Evolutionary conservation across 2,329 filamentous ascomycete species (phyloP).

Genomic region (Anisogramma anomala): DNA sequence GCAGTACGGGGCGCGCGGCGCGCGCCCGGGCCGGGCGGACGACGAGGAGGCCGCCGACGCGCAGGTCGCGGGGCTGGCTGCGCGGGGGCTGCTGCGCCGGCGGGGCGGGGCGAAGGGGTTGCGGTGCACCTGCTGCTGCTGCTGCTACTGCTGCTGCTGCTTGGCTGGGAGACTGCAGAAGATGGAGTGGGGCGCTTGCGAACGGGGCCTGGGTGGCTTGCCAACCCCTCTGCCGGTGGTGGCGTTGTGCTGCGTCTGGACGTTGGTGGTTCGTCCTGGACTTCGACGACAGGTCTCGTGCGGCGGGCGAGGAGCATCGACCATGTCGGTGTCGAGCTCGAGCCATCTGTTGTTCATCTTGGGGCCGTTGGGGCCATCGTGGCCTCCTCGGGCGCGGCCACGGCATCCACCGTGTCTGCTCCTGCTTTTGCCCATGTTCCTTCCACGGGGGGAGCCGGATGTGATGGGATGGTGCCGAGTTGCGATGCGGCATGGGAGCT

Average conservation of each 20-base stretch:
- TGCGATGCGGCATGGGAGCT: too few relatives aligned
- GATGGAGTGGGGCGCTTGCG: too few relatives aligned
- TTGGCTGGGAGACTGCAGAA: too few relatives aligned
- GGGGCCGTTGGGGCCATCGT: background rate
- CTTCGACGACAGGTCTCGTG: too few relatives aligned
- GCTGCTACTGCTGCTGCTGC: background rate
- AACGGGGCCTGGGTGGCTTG: too few relatives aligned
- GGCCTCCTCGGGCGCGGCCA: background rate
- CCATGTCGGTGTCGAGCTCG: background rate
- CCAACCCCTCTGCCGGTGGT: too few relatives aligned
- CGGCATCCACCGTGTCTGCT: background rate
- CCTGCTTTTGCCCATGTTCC: background rate
- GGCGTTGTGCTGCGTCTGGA: too few relatives aligned
- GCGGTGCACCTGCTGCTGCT: background rate
- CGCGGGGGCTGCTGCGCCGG: background rate
- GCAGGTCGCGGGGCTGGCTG: background rate
- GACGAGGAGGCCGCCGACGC: background rate
- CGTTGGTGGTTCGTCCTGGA: too few relatives aligned
- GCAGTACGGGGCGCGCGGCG: conserved; percentile 3
- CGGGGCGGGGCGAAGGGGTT: too few relatives aligned
- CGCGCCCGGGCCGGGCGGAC: background rate
- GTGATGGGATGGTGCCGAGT: too few relatives aligned
- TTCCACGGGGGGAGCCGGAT: background rate
- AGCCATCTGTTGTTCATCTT: background rate
- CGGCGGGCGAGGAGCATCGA: background rate